Percentiles rank a stretch among this genome's conserved stretches.
phyloP scores from a whole-genome alignment of 441 rosid species.

The Erodium texanum region DNA sequence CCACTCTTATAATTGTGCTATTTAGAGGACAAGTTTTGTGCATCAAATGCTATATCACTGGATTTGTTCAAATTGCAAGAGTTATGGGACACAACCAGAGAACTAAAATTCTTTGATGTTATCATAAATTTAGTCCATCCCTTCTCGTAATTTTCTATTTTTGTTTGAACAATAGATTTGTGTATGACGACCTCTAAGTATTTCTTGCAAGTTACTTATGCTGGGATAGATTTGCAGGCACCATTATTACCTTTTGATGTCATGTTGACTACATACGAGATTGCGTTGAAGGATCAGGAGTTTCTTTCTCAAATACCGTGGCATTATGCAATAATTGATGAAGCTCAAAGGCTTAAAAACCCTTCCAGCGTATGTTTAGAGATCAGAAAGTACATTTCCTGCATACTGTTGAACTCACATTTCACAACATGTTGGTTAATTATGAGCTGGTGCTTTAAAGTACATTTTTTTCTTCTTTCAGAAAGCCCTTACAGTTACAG shows the following conservation, averaged over 20 bases:
- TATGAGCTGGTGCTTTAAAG: not conserved
- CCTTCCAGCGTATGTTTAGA: conserved; percentile 68
- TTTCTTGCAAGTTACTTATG: conserved; percentile 9
- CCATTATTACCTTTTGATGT: conserved; percentile 55
- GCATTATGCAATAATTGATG: conserved; percentile 69
- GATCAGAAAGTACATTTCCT: not conserved
- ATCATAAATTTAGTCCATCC: not conserved
- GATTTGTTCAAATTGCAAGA: not conserved
- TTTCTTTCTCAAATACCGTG: conserved; percentile 84
- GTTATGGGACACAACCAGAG: not conserved
- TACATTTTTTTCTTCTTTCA: not conserved
- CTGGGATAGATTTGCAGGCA: conserved; percentile 31
- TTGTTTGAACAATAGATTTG: conserved; percentile 1
- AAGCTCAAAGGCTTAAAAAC: conserved; percentile 92
- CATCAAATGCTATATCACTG: not conserved
- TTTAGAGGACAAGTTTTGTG: not conserved
- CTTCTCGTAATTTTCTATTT: not conserved
- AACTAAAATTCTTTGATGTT: not conserved
- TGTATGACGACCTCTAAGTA: not conserved
- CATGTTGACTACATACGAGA: conserved; percentile 74
- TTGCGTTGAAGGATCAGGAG: conserved; percentile 61
- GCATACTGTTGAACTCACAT: not conserved
- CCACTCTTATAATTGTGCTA: not conserved
- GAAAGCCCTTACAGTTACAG: not conserved
- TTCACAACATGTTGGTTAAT: not conserved